Evolutionary conservation across 306 rosid species (phyloP).

Genomic region (Fragaria iinumae): DNA sequence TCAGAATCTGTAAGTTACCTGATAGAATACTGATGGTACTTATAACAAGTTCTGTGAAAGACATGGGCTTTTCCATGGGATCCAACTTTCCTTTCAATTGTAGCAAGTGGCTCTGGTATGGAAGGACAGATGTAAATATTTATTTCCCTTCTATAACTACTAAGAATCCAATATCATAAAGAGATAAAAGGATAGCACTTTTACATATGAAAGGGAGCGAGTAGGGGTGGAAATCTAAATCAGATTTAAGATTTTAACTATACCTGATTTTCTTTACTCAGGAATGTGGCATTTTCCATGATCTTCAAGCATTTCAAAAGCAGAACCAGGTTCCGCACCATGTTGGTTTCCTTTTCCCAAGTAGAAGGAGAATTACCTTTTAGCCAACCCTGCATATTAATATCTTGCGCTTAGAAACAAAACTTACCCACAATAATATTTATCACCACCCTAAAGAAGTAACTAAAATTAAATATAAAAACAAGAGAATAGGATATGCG

Average conservation of each 20-base stretch:
- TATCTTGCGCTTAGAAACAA: constrained; percentile 3
- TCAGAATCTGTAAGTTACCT: constrained; percentile 46
- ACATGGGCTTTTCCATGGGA: constrained; percentile 37
- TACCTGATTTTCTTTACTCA: constrained; percentile 94
- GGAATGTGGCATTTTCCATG: constrained; percentile 96
- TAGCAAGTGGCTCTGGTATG: constrained; percentile 79
- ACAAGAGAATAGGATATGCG: background rate
- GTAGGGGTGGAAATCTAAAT: background rate
- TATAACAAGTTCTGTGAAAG: constrained; percentile 67
- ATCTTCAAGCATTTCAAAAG: constrained; percentile 85
- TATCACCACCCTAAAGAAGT: background rate
- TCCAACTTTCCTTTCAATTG: constrained; percentile 60
- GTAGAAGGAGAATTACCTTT: constrained; percentile 39
- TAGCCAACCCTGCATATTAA: constrained; percentile 59
- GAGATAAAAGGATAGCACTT: constrained; percentile 13
- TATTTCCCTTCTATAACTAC: background rate
- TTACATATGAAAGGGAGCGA: constrained; percentile 10
- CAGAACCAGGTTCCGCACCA: constrained; percentile 51
- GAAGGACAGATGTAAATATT: constrained; percentile 28
- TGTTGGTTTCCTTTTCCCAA: constrained; percentile 41
- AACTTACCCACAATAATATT: constrained; percentile 14
- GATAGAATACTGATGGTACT: constrained; percentile 75
- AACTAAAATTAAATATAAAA: background rate
- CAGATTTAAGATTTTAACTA: background rate
- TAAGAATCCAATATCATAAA: background rate